Evolutionary conservation across 2,329 filamentous ascomycete genomes (phyloP).

Genomic region (Dryadomyces quercivorus): DNA sequence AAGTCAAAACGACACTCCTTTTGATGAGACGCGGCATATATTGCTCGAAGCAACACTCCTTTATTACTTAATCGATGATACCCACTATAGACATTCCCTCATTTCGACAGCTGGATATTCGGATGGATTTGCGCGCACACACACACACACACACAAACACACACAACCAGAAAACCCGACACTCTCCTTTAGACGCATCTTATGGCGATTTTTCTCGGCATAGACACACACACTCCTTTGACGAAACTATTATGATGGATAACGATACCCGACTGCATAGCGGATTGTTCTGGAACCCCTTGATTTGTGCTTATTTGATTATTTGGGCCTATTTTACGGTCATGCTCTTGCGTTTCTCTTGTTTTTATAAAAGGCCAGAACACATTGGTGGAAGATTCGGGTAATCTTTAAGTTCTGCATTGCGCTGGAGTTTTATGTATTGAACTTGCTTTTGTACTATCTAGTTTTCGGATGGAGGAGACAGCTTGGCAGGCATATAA

Average conservation of each 20-base stretch:
- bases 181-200: conserved; percentile 7
- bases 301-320: conserved; percentile 14
- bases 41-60: conserved; percentile 18
- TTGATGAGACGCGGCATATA: conserved; percentile 9
- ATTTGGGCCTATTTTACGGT: conserved; percentile 9
- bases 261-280: conserved; percentile 42
- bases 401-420: conserved; percentile 5
- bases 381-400: not conserved
- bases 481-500: not conserved
- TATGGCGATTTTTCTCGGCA: conserved; percentile 22
- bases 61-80: conserved; percentile 23
- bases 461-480: not conserved
- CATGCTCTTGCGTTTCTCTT: conserved; percentile 3
- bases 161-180: not conserved
- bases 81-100: conserved; percentile 35
- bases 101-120: conserved; percentile 2
- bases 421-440: conserved; percentile 9
- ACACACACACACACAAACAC: not conserved
- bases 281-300: conserved; percentile 26
- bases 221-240: conserved; percentile 29
- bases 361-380: not conserved
- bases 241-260: conserved; percentile 20
- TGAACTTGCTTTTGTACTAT: not conserved
- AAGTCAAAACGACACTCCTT: conserved; percentile 20
- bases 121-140: conserved; percentile 15